These are phyloP conservation scores for Lippia alba DNA, from an alignment of 305 asterid species.

Conservation along the genomic window DNA sequence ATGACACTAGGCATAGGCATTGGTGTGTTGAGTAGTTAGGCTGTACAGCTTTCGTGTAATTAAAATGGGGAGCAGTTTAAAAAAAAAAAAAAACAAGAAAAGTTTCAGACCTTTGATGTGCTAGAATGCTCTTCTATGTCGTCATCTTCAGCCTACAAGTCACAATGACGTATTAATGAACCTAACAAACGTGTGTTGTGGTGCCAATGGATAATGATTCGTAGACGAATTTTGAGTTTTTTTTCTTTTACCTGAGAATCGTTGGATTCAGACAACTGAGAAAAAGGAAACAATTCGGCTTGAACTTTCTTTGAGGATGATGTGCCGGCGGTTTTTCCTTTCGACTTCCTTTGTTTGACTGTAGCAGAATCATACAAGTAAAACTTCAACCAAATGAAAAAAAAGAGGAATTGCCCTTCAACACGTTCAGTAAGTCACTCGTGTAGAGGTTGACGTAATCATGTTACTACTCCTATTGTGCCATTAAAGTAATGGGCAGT, in stretches of 20 bases:
- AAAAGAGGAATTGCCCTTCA: conserved; percentile 14
- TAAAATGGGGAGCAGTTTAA: not conserved
- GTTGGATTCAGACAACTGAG: conserved; percentile 35
- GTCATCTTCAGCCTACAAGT: conserved; percentile 59
- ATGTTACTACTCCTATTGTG: not conserved
- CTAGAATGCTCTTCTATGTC: conserved; percentile 71
- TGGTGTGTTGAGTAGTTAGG: no score
- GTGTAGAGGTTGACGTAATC: not conserved
- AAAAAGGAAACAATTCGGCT: conserved; percentile 26
- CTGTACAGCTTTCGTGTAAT: not conserved
- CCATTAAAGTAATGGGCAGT: no score
- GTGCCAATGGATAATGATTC: not conserved
- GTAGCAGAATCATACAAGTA: conserved; percentile 18
- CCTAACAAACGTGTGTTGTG: conserved; percentile 12
- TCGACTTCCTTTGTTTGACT: conserved; percentile 31
- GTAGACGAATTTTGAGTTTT: conserved; percentile 4
- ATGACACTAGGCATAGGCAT: no score
- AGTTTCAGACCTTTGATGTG: conserved; percentile 47
- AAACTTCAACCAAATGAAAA: conserved; percentile 9
- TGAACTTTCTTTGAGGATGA: conserved; percentile 38
- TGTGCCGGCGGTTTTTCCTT: conserved; percentile 23
- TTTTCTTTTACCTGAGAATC: conserved; percentile 41
- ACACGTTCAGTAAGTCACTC: conserved; percentile 16
- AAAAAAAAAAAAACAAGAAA: not conserved
- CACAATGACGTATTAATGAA: conserved; percentile 19